Evolutionary conservation across 129 eudicot genomes (phyloP), one percentile per base, ranked within the genome.

Genomic region (Tagetes patula): DNA sequence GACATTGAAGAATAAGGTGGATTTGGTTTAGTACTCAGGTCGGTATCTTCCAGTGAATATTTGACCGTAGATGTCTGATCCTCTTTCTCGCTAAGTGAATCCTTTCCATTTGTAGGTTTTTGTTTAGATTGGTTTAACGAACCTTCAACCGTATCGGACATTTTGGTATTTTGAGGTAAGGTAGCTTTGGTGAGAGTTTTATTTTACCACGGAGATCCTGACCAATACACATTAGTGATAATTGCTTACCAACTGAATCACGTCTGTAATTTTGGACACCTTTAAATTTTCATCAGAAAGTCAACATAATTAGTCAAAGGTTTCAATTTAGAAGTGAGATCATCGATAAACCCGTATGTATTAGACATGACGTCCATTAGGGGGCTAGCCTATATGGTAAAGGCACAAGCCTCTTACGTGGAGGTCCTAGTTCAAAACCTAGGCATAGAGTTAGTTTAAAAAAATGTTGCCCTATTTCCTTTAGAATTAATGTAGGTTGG

Each of bases 131-230:
- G 71, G 71, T 73, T 71, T 60, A 7, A 27, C 37, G 84, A 72
- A 67, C 43, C 82, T 49, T 66, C 67, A 34, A 11, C 76, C 8
- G 46, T 47, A 63, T 69, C 34, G 37, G 59, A 45, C 45, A 74
- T 63, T 79, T 45, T 79, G 47, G 72, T 67, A 42, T 59, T 82
- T 60, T 73, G 78, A 43, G 91, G 88, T 81, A 79, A 55, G 56
- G 89, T 86, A 61, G 96, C 99, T 83, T 90, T 55, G 88, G 87
- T 52, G 99, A 94, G 65, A 94, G 78, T 70, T 86, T 94, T 61
- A 94, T 80, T 79, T 94, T 94, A 34, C 99, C 99, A 73, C 99
- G 99, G 45, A 81, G 76, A 81, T 94, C 99, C 76, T 83, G 87
- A 20, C 87, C 99, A 13, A 90, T 94, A 82, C 99, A 94, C 96